Evolutionary conservation across 1,284 basidiomycete species (phyloP), one percentile per base, ranked within the genome.

Genomic region (Ceratobasidium sp.): DNA sequence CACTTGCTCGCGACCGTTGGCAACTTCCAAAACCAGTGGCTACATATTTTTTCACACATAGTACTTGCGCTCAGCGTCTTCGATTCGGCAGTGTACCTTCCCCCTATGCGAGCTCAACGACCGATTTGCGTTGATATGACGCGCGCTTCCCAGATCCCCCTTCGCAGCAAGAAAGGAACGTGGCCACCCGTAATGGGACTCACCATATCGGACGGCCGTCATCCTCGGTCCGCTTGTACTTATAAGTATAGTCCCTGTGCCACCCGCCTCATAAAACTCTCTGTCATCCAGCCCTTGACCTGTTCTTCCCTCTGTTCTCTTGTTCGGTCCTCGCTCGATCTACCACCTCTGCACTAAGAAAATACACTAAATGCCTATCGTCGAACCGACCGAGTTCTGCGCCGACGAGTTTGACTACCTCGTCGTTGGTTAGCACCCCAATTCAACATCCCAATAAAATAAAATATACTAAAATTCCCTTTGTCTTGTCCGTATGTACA

Each of bases 1-100:
- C 18, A 30, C 6, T n/a, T 30, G 94, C n/a, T n/a, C n/a, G n/a
- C n/a, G 30, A 33, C 30, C 25, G 7, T 28, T 25, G 8, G 11
- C 30, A 2, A 14, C n/a, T 9, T 49, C 51, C 25, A 5, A 28
- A 14, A n/a, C n/a, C n/a, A n/a, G n/a, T n/a, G 25, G 23, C 51
- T 3, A 53, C 51, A 21, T 53, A 28, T 51, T 51, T 53, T 53
- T 53, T 53, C 30, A 28, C 30, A 28, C 51, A 53, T 30, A 6
- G 30, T 33, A 33, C 30, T 33, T 33, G 30, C 30, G 51, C 51
- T 28, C 23, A 53, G 16, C n/a, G 21, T 21, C 23, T 49, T 49
- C 8, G 9, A n/a, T 49, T 23, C 48, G 16, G 48, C n/a, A 49
- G 18, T 23, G n/a, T n/a, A n/a, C n/a, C 48, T 49, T 49, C 48